Conservation (phyloP, 768 basidiomycete species). For the Asterophora lycoperdoides region DNA sequence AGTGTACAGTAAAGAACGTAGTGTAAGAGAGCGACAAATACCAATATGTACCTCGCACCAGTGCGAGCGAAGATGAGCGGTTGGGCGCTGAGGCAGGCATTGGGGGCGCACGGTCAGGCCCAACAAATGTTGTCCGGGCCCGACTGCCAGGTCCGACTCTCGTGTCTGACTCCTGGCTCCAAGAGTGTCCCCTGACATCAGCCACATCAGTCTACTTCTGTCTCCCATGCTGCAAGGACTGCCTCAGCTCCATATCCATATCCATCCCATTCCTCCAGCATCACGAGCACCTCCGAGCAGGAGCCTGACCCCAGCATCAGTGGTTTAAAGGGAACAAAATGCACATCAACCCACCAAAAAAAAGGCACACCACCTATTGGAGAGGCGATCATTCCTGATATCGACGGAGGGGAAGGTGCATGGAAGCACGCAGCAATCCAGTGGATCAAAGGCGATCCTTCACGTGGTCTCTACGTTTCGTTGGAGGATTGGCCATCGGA, state of each 20-base stretch:
- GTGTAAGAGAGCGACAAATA: no score
- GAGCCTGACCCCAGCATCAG: background rate
- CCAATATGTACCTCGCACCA: no score
- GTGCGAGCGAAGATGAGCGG: no score
- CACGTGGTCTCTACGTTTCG: constrained; percentile 10
- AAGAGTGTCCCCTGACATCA: no score
- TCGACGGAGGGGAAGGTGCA: constrained; percentile 14
- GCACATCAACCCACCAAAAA: background rate
- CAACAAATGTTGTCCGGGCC: no score
- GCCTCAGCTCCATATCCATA: background rate
- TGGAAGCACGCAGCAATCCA: constrained; percentile 25
- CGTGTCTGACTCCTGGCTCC: no score
- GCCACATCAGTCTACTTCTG: background rate
- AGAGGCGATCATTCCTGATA: constrained; percentile 18
- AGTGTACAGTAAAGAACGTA: no score
- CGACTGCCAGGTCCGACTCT: no score
- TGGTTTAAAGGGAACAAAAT: no score
- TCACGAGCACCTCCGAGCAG: background rate
- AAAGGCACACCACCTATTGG: constrained; percentile 9
- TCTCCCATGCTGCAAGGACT: background rate
- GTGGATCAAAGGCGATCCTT: constrained; percentile 23
- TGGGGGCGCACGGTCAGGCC: no score
- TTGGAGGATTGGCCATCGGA: constrained; percentile 26
- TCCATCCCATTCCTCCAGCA: background rate
- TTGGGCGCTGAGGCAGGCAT: no score